Conservation (phyloP, 2,329 filamentous ascomycete genomes). For the Penicillium digitatum region DNA sequence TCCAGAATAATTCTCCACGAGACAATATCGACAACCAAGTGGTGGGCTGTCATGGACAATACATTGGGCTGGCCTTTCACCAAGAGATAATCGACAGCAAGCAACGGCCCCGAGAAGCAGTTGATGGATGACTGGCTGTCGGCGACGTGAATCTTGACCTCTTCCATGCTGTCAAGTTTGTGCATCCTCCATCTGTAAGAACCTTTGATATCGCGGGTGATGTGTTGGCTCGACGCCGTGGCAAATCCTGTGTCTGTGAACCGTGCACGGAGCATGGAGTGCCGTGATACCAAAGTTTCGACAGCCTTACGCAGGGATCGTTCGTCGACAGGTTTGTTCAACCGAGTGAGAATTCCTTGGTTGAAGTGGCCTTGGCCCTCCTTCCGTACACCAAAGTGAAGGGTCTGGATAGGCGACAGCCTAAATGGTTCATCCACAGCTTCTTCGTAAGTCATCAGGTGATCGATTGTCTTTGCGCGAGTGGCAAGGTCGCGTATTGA, state of each 20-base stretch:
- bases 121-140: slow-evolving; percentile 35
- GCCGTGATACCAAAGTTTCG: slow-evolving; percentile 31
- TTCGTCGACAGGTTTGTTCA: slow-evolving; percentile 27
- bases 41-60: slow-evolving; percentile 37
- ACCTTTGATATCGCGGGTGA: slow-evolving; percentile 28
- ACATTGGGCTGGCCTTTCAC: slow-evolving; percentile 29
- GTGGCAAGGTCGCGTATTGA: slow-evolving; percentile 41
- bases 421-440: slow-evolving; percentile 30
- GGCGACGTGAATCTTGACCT: slow-evolving; percentile 25
- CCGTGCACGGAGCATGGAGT: slow-evolving; percentile 39
- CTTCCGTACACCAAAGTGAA: slow-evolving; percentile 35
- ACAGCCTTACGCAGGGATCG: slow-evolving; percentile 26
- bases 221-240: slow-evolving; percentile 25
- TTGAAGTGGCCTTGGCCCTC: slow-evolving; percentile 39
- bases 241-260: slow-evolving; percentile 23
- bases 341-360: slow-evolving; percentile 35
- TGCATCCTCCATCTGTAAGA: slow-evolving; percentile 31
- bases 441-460: slow-evolving; percentile 35
- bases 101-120: slow-evolving; percentile 37
- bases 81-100: slow-evolving; percentile 44
- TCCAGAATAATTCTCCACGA: slow-evolving; percentile 41
- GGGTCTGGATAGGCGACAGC: slow-evolving; percentile 38
- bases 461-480: slow-evolving; percentile 29
- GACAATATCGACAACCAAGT: slow-evolving; percentile 40
- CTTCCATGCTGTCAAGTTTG: slow-evolving; percentile 14